Conservation (phyloP, 1,284 basidiomycete species). For the Ustilago crameri region DNA sequence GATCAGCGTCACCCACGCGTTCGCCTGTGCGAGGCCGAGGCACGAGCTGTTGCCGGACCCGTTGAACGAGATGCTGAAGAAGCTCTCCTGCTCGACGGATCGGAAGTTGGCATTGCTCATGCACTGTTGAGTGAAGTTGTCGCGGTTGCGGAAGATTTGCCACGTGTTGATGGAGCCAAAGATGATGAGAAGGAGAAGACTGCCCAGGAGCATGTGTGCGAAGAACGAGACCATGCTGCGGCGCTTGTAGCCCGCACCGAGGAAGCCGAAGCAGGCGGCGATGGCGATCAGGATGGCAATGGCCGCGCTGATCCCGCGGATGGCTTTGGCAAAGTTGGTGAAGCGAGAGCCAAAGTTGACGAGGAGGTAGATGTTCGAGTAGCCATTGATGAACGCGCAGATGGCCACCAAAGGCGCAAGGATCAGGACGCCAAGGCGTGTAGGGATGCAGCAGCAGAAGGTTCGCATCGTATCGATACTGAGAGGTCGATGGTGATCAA, state of each 20-base stretch:
- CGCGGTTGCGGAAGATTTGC: constrained; percentile 26
- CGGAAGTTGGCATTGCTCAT: constrained; percentile 6
- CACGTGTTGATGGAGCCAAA: constrained; percentile 25
- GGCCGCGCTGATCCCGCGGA: constrained; percentile 1
- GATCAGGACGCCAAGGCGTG: constrained; percentile 26
- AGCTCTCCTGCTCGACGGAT: constrained; percentile 8
- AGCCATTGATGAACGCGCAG: constrained; percentile 14
- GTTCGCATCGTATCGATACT: constrained; percentile 13
- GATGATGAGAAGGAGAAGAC: constrained; percentile 18
- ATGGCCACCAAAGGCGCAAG: constrained; percentile 16
- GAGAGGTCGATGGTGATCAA: not conserved
- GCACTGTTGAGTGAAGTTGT: constrained; percentile 1
- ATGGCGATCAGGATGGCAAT: constrained; percentile 11
- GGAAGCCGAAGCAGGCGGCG: constrained; percentile 27
- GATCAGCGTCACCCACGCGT: constrained; percentile 15
- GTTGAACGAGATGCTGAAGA: constrained; percentile 17
- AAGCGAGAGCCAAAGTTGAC: constrained; percentile 14
- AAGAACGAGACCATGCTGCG: constrained; percentile 27
- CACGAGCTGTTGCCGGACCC: constrained; percentile 6
- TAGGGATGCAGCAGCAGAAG: constrained; percentile 40
- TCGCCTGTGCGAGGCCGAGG: constrained; percentile 12
- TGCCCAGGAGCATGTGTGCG: constrained; percentile 30
- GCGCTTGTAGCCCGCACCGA: constrained; percentile 15
- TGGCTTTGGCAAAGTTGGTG: constrained; percentile 21
- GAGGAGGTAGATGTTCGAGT: constrained; percentile 26